Conservation (phyloP, 106 monocot species). For the Dioscorea zingiberensis region DNA sequence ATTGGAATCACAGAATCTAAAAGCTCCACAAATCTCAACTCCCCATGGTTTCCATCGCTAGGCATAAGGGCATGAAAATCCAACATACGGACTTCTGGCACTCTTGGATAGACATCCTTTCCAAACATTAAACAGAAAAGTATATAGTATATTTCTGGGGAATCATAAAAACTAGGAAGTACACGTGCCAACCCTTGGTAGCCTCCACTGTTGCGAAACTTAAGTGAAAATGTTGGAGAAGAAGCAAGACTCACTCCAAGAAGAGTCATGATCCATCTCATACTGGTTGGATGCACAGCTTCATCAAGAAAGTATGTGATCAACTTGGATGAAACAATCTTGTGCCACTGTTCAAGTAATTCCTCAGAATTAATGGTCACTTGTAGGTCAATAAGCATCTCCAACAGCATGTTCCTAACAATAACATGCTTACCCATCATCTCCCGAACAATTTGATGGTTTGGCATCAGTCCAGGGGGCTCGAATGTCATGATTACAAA, state of each 20-base stretch:
- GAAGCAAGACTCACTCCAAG: constrained; percentile 92
- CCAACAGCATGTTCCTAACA: constrained; percentile 92
- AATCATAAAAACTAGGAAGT: constrained; percentile 94
- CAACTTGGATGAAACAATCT: constrained; percentile 94
- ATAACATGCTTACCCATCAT: constrained; percentile 99
- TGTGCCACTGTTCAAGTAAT: constrained; percentile 96
- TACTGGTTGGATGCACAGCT: constrained; percentile 96
- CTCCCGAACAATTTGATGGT: constrained; percentile 56
- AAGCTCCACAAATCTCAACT: constrained; percentile 87
- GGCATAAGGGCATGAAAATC: constrained; percentile 94
- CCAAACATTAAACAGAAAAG: constrained; percentile 93
- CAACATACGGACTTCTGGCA: constrained; percentile 96
- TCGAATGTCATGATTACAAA: constrained; percentile 99
- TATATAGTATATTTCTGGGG: constrained; percentile 96
- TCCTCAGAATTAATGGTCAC: constrained; percentile 87
- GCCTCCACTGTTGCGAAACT: constrained; percentile 80
- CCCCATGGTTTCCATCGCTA: constrained; percentile 77
- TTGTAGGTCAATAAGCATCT: constrained; percentile 98
- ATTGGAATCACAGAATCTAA: constrained; percentile 86
- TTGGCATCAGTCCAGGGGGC: constrained; percentile 48
- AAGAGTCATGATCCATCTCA: constrained; percentile 99
- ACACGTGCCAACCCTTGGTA: constrained; percentile 72
- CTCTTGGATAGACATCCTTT: constrained; percentile 89
- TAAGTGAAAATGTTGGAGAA: constrained; percentile 82
- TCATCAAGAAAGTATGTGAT: constrained; percentile 98